Percentiles rank a stretch among this genome's conserved stretches.
phyloP scores from a whole-genome alignment of 2,329 filamentous ascomycete genomes.

The Neofusicoccum sp. region DNA sequence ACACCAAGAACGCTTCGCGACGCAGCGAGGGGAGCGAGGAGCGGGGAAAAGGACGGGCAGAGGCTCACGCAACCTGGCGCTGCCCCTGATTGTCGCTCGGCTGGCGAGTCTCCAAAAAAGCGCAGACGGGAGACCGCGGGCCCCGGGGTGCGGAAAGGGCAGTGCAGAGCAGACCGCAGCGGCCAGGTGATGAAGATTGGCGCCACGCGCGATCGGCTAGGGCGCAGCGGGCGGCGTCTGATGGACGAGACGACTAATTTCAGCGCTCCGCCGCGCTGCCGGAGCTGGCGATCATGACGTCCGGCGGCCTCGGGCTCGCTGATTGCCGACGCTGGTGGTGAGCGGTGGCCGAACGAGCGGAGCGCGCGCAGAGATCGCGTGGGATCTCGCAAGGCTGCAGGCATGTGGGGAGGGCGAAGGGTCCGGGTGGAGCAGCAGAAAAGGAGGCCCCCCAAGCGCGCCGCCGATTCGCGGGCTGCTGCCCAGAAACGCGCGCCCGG shows the following conservation, averaged over 20 bases:
- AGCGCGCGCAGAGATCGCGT: background rate
- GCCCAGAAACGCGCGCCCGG: background rate
- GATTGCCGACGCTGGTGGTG: background rate
- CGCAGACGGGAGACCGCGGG: background rate
- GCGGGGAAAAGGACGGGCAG: background rate
- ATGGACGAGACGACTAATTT: background rate
- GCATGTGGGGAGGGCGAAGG: background rate
- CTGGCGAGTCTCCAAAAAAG: background rate
- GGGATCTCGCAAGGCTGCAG: slow-evolving; percentile 13
- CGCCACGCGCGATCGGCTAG: slow-evolving; percentile 4
- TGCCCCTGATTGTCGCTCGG: slow-evolving; percentile 11
- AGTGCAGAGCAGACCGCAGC: slow-evolving; percentile 11
- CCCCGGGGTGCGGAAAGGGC: background rate
- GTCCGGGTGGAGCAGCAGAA: background rate
- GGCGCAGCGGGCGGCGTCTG: background rate
- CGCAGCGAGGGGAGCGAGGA: background rate
- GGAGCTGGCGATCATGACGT: slow-evolving; percentile 3
- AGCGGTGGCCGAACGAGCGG: background rate
- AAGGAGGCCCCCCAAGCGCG: background rate
- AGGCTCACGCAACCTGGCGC: background rate
- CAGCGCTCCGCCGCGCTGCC: background rate
- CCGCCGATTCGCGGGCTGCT: slow-evolving; percentile 1
- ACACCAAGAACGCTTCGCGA: background rate
- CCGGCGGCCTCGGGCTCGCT: background rate
- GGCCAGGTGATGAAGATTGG: slow-evolving; percentile 4